Base-by-base conservation (phyloP, 2,329 filamentous ascomycete genomes). In the Cryphonectria japonica region DNA sequence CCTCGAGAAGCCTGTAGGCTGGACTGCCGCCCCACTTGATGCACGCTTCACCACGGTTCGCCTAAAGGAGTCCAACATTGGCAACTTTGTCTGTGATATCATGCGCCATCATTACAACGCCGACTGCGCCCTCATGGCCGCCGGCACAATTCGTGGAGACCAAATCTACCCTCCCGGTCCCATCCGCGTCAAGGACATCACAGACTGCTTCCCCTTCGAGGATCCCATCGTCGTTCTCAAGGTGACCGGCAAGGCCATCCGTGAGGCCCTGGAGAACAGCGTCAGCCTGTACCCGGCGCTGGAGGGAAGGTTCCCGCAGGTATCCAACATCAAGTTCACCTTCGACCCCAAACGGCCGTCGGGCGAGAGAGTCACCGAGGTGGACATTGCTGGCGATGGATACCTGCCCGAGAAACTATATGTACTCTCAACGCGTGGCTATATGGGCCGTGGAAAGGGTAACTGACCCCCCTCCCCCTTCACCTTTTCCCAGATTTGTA, bases 151-250 rank as follows among this genome's bases (percentile, higher is more conserved):
- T 68, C 88, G 94, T 19, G 94, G 94, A 1, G 94, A 97, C 77
- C 93, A 96, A 79, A 90, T 97, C 43, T 97, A 97, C 76, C 90
- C 93, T 0, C 93, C 93, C 0, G 94, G 94, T 0, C 84, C 94
- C 0, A 83, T 97, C 9, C 85, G 91, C 34, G 83, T 97, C 71
- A 93, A 93, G 77, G 93, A 97, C 76, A 88, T 97, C n/a, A 88
- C 94, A 70, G 92, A 93, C 66, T 97, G 93, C 77, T 97, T 97
- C 75, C 95, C 95, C 0, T 97, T 98, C 76, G 94, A 97, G 78
- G 94, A 97, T 74, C 94, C 94, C 0, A 92, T 95, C 1, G 91
- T 97, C 0, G 88, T 97, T 4, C 84, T 97, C 72, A 88, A 87
- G 46, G 85, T 94, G 5, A 89, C 84, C 0, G 95, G 95, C 0